Percentiles rank a stretch among this genome's conserved stretches.
Conservation (phyloP, 2,329 filamentous ascomycete genomes). For the Cadophora malorum region DNA sequence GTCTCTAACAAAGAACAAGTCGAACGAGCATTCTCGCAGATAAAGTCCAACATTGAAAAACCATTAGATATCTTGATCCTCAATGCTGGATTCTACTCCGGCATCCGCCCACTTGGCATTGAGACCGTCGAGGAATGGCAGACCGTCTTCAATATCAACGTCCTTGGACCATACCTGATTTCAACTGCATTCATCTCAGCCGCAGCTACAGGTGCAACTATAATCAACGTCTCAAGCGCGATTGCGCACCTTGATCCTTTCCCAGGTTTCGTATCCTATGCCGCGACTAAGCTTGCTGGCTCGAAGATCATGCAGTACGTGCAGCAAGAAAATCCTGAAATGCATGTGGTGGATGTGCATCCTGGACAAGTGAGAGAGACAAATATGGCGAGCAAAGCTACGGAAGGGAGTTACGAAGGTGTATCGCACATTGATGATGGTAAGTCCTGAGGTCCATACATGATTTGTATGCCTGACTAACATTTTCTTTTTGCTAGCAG, state of each 20-base stretch:
- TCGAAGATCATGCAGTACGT: conserved; percentile 52
- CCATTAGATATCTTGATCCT: conserved; percentile 24
- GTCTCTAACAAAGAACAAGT: conserved; percentile 35
- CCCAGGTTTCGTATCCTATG: conserved; percentile 47
- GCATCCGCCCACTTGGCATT: neutral
- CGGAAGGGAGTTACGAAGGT: neutral
- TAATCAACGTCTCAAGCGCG: conserved; percentile 26
- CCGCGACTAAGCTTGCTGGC: conserved; percentile 51
- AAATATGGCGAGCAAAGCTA: conserved; percentile 19
- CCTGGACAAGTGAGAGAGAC: conserved; percentile 46
- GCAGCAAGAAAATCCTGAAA: conserved; percentile 48
- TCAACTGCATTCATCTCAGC: conserved; percentile 21
- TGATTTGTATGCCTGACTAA: neutral
- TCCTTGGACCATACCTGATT: conserved; percentile 22
- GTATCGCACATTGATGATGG: conserved; percentile 22
- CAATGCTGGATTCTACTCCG: conserved; percentile 21
- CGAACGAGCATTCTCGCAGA: conserved; percentile 18
- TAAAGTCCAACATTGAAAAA: neutral
- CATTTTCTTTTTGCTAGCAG: conserved; percentile 28
- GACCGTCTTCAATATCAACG: conserved; percentile 17
- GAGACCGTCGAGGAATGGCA: conserved; percentile 19
- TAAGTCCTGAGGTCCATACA: neutral
- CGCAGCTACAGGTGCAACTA: conserved; percentile 10
- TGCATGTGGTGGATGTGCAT: conserved; percentile 52
- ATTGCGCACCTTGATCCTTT: conserved; percentile 34